A percentile compares a stretch with the other conserved stretches of the same genome.
These are phyloP conservation scores for Artemisia annua DNA, from an alignment of 129 eudicot species.

Conservation along the genomic window DNA sequence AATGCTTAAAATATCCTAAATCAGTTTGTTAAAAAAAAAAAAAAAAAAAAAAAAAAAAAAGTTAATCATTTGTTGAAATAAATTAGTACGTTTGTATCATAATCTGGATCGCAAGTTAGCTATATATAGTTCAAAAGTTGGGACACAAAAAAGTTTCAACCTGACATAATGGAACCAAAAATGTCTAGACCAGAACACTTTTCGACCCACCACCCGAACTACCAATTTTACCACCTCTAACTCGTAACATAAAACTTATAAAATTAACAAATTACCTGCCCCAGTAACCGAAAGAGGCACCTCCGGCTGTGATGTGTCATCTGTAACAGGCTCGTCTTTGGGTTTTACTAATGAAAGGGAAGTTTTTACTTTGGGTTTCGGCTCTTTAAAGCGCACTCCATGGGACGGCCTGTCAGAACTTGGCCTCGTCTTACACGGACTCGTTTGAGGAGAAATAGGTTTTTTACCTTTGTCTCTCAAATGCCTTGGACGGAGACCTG, in stretches of 20 bases:
- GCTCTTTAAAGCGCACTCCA: constrained; percentile 42
- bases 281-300: constrained; percentile 42
- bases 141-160: too few species aligned
- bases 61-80: too few species aligned
- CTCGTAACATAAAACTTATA: background rate
- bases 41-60: too few species aligned
- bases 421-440: constrained; percentile 37
- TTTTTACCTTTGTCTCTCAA: constrained; percentile 59
- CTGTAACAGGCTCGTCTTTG: constrained; percentile 69
- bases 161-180: too few species aligned
- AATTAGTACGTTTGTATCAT: too few species aligned
- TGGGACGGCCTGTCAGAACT: constrained; percentile 41
- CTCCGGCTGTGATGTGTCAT: constrained; percentile 39
- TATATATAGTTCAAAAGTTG: too few species aligned
- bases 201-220: background rate
- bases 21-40: too few species aligned
- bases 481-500: constrained; percentile 31
- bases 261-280: constrained; percentile 36
- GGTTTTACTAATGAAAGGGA: constrained; percentile 49
- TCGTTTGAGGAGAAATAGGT: constrained; percentile 40
- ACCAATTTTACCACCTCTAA: background rate
- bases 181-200: background rate
- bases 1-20: too few species aligned
- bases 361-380: constrained; percentile 36
- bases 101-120: too few species aligned